Percentiles rank a stretch among this genome's conserved stretches.
These are phyloP conservation scores for Golubevia sp. DNA, from an alignment of 1,284 basidiomycete species.

Conservation along the genomic window DNA sequence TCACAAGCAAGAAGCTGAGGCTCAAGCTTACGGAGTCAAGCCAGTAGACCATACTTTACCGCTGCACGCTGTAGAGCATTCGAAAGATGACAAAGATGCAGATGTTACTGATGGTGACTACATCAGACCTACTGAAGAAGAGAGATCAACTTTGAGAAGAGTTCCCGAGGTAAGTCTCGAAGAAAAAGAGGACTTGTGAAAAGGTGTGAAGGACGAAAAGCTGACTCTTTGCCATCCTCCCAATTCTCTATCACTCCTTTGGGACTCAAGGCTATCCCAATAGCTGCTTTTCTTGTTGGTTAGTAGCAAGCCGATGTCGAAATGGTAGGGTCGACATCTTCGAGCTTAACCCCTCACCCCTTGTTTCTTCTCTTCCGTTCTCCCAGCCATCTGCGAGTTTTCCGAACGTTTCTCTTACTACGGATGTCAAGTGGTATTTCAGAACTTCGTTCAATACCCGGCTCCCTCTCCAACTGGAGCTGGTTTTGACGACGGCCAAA, in stretches of 20 bases:
- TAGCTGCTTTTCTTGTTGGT: too few relatives aligned
- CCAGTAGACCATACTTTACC: slow-evolving; percentile 17
- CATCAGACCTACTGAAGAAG: slow-evolving; percentile 39
- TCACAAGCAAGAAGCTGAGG: slow-evolving; percentile 22
- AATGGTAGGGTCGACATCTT: too few relatives aligned
- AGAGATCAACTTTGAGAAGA: slow-evolving; percentile 40
- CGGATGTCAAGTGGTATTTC: slow-evolving; percentile 47
- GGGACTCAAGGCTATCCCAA: too few relatives aligned
- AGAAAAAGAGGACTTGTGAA: too few relatives aligned
- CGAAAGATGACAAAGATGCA: slow-evolving; percentile 5
- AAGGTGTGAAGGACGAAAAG: too few relatives aligned
- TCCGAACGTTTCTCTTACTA: slow-evolving; percentile 60
- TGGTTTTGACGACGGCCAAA: slow-evolving; percentile 16
- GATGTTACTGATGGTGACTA: too few relatives aligned
- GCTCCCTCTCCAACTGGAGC: slow-evolving; percentile 18
- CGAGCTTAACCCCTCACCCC: too few relatives aligned
- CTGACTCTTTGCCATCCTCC: too few relatives aligned
- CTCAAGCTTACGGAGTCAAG: slow-evolving; percentile 19
- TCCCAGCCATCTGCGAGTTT: slow-evolving; percentile 54
- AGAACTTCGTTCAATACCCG: slow-evolving; percentile 55
- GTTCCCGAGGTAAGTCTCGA: slow-evolving; percentile 39
- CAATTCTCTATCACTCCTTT: too few relatives aligned
- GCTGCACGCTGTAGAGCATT: slow-evolving; percentile 23
- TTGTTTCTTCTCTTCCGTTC: too few relatives aligned
- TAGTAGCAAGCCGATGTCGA: too few relatives aligned